Base-by-base conservation (phyloP, 192 early-diverging fungal genomes). In the Coemansia reversa region DNA sequence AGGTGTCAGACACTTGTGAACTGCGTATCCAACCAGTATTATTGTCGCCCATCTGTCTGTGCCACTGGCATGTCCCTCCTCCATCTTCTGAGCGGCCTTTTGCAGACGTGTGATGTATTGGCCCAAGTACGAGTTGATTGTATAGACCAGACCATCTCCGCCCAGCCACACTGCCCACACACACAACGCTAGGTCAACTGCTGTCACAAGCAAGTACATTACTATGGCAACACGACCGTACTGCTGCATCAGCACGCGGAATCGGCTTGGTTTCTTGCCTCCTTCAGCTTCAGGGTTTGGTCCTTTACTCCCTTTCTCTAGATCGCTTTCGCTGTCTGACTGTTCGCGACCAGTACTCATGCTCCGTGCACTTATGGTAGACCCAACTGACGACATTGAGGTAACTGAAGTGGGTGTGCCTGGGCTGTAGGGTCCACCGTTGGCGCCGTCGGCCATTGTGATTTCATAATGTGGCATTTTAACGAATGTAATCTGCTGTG, bases 111-210 rank as follows among this genome's bases (percentile, higher is more conserved):
- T 63, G 45, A 82, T 74, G 67, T 82, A 77, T 68, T 76, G 69
- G n/a, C 80, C 80, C 54, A 82, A 58, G 49, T 74, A 78, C 62
- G 70, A 71, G 62, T 82, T 72, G 58, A 82, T 78, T 0, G 64
- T 74, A 50, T 67, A 68, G 42, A 82, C 75, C 56, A 82, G 62
- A 28, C 72, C 51, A 61, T 82, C 72, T 61, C 80, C 80, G 62
- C 80, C 80, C 45, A 82, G 69, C 74, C 71, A 73, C 29, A 84
- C 82, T 24, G 58, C 74, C 77, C 77, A 80, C 39, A 84, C 60
- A 32, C 82, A 81, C 39, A 81, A 60, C 51, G 62, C 48, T 25
- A 80, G 67, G 67, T 84, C 82, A 11, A 84, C 64, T 20, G 63
- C 65, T 25, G 77, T 77, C 47, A 84, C 74, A 14, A 73, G 42